Percentiles rank a stretch among this genome's conserved stretches.
Evolutionary conservation across 2,329 filamentous ascomycete genomes (phyloP).

Genomic region (Chaetothyriales sp.): DNA sequence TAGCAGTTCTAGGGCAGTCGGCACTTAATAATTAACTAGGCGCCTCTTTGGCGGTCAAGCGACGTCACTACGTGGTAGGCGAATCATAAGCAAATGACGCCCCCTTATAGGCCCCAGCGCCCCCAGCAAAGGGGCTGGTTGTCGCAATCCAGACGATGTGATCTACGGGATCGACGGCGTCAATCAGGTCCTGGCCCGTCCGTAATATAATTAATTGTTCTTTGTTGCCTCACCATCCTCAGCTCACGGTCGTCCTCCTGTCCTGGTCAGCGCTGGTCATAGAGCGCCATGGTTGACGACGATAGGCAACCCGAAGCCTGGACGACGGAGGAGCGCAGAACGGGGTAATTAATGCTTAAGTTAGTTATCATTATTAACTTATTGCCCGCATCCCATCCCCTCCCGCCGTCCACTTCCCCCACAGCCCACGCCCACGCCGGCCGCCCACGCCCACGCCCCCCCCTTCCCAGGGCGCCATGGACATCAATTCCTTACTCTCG

Average conservation of each 20-base stretch:
- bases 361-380: background rate
- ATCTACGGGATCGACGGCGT: background rate
- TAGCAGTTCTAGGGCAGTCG: too few species aligned
- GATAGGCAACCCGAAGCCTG: background rate
- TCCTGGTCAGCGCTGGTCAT: too few species aligned
- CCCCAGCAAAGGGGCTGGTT: background rate
- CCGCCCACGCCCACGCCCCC: background rate
- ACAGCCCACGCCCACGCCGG: background rate
- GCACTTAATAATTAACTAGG: too few species aligned
- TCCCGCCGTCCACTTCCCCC: too few species aligned
- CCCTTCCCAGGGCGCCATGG: conserved; percentile 4
- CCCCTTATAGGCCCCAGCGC: background rate
- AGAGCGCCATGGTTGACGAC: background rate
- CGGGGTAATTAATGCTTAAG: background rate
- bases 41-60: too few species aligned
- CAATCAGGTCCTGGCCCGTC: background rate
- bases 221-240: background rate
- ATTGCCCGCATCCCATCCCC: background rate
- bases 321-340: background rate
- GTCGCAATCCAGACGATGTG: background rate
- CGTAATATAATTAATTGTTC: background rate
- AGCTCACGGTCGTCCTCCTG: background rate
- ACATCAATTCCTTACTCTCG: conserved; percentile 16
- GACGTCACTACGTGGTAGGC: background rate
- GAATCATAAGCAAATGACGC: background rate